Evolutionary conservation across 1,284 basidiomycete species (phyloP), one percentile per base, ranked within the genome.

Genomic region (Hypsizygus ulmarius): DNA sequence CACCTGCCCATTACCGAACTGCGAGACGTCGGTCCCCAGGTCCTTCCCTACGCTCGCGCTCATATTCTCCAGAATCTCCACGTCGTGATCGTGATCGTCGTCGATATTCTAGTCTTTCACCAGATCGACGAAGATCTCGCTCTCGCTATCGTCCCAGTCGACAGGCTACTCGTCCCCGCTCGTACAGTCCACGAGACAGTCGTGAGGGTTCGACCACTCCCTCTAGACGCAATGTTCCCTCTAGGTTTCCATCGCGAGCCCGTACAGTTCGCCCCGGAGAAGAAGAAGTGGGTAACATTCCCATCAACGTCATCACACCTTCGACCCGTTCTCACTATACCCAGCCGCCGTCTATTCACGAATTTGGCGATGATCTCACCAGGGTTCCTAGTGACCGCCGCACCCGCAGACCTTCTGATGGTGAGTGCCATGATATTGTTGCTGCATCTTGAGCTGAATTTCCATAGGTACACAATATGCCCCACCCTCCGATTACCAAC

Each of bases 1-100:
- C 66, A 10, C 63, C 47, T 33, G 28, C 35, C 12, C 41, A 43
- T 43, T n/a, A 32, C 32, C 40, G 47, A 33, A 19, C 50, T 16
- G 55, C 43, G 10, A 39, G 42, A 14, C 16, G 36, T 16, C 33
- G 41, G 8, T 38, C 50, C 9, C 35, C 30, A 8, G 45, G 45
- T 29, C 42, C 43, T 45, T 45, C 47, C 21, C 38, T 46, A 16
- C 50, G 45, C 7, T 28, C 35, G 2, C 29, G 47, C 12, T 39
- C 44, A 34, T 50, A 50, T 6, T 32, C 34, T 14, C 40, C 39
- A 7, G 28, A 35, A 21, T 35, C 38, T 37, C 47, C 33, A 4
- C 42, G 27, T 38, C 15, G 28, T 19, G 8, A 28, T 27, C 50
- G 21, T 35, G 18, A 33, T 32, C 32, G 30, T 33, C 53, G 38